A percentile compares a stretch with the other conserved stretches of the same genome.
Conservation (phyloP, 2,329 filamentous ascomycete genomes). For the Ophiosphaerella herpotricha region DNA sequence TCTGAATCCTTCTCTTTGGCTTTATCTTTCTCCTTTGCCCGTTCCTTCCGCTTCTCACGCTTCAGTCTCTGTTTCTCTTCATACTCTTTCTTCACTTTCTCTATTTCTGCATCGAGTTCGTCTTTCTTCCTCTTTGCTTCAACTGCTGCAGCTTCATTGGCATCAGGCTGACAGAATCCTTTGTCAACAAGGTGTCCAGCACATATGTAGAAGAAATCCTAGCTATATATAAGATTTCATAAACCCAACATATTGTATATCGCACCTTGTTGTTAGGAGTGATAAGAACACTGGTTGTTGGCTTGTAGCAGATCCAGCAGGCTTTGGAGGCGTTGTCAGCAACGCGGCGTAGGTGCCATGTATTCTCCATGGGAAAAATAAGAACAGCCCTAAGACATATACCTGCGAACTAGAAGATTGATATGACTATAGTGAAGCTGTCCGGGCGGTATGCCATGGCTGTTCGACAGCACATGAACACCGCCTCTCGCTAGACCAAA, state of each 20-base stretch:
- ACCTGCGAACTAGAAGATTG: no score
- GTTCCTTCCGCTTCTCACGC: slow-evolving; percentile 50
- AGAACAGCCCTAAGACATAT: not conserved
- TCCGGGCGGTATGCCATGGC: not conserved
- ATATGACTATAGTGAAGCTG: not conserved
- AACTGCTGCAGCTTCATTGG: slow-evolving; percentile 66
- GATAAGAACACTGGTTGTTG: slow-evolving; percentile 82
- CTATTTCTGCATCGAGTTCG: slow-evolving; percentile 55
- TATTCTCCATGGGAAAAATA: slow-evolving; percentile 63
- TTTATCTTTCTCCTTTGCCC: slow-evolving; percentile 62
- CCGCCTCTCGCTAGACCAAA: slow-evolving; percentile 4
- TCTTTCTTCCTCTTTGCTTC: slow-evolving; percentile 60
- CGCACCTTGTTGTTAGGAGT: slow-evolving; percentile 85
- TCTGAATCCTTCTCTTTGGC: slow-evolving; percentile 60
- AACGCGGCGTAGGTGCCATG: slow-evolving; percentile 84
- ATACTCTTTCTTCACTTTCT: slow-evolving; percentile 55
- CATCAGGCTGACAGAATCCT: slow-evolving; percentile 75
- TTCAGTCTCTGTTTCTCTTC: slow-evolving; percentile 64
- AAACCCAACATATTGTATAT: not conserved
- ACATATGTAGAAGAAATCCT: slow-evolving; percentile 95
- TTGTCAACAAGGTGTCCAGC: slow-evolving; percentile 79
- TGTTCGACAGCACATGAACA: slow-evolving; percentile 6
- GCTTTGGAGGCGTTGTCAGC: slow-evolving; percentile 81
- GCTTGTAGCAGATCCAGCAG: slow-evolving; percentile 92
- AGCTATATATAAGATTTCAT: slow-evolving; percentile 6